Conservation (phyloP, 2,329 filamentous ascomycete genomes). For the Cladosporium sp. region DNA sequence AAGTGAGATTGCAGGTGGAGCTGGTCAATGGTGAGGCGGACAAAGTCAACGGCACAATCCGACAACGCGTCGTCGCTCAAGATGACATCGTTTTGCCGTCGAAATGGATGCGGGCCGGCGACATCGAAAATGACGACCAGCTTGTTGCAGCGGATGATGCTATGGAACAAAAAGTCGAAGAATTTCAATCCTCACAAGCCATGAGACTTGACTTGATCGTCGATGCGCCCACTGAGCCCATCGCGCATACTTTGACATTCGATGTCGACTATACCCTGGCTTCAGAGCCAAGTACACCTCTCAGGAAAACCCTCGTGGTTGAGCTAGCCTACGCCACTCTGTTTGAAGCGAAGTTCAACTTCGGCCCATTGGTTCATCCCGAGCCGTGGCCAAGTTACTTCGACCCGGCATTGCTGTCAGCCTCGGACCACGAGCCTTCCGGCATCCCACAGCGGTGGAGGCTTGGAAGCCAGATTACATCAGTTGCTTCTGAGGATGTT, state of each 20-base stretch:
- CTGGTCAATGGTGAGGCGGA: constrained; percentile 79
- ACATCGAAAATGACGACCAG: background rate
- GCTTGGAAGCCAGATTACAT: constrained; percentile 64
- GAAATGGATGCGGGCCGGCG: background rate
- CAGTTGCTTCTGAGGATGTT: constrained; percentile 63
- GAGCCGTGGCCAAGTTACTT: constrained; percentile 88
- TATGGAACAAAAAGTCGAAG: background rate
- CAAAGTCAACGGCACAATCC: constrained; percentile 62
- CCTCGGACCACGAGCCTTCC: constrained; percentile 32
- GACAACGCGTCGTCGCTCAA: constrained; percentile 21
- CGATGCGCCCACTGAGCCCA: constrained; percentile 36
- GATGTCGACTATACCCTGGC: constrained; percentile 71
- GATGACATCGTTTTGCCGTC: constrained; percentile 10
- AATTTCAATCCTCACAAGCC: background rate
- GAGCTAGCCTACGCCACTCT: constrained; percentile 62
- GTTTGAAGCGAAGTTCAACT: constrained; percentile 88
- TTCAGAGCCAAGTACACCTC: constrained; percentile 72
- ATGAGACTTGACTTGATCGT: constrained; percentile 19
- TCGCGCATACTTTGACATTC: constrained; percentile 63
- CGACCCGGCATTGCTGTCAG: constrained; percentile 35
- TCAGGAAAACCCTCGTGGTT: constrained; percentile 65
- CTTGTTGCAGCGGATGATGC: background rate
- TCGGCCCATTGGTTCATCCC: constrained; percentile 69
- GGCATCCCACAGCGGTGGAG: constrained; percentile 79
- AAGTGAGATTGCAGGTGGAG: constrained; percentile 60